Conservation (phyloP, 106 monocot genomes). For the Ottelia alismoides region DNA sequence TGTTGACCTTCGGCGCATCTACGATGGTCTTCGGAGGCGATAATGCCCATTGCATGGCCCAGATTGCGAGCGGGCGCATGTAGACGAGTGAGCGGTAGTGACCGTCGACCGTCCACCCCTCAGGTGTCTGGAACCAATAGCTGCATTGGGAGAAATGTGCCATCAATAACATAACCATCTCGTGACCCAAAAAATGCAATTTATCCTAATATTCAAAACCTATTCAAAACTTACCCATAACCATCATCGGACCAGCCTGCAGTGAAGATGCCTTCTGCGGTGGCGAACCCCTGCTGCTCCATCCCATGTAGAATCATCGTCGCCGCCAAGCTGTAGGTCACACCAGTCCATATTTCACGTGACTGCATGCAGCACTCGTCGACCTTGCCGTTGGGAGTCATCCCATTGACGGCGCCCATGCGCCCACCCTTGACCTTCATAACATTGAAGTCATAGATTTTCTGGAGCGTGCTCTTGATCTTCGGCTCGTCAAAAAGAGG, state of each 20-base stretch:
- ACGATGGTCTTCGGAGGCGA: constrained; percentile 81
- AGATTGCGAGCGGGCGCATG: constrained; percentile 95
- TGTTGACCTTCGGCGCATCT: constrained; percentile 66
- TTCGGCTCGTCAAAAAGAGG: constrained; percentile 71
- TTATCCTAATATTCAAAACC: too few relatives aligned
- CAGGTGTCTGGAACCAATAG: constrained; percentile 98
- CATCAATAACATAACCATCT: too few relatives aligned
- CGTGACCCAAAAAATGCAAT: not conserved
- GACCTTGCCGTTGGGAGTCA: constrained; percentile 82
- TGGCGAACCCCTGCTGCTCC: constrained; percentile 83
- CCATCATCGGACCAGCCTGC: constrained; percentile 98
- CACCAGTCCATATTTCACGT: constrained; percentile 96
- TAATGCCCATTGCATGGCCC: constrained; percentile 96
- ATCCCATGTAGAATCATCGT: constrained; percentile 89
- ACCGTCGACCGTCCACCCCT: constrained; percentile 92
- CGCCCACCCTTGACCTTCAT: constrained; percentile 85
- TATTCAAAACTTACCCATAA: constrained; percentile 66
- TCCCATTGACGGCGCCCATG: constrained; percentile 97
- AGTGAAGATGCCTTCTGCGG: constrained; percentile 84
- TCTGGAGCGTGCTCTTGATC: constrained; percentile 70
- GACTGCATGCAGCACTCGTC: constrained; percentile 96
- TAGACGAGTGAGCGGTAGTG: constrained; percentile 88
- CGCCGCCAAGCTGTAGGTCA: constrained; percentile 83
- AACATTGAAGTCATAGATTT: constrained; percentile 89
- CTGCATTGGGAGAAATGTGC: constrained; percentile 21